Base-by-base conservation (phyloP, 1,284 basidiomycete species). In the Volvariella volvacea region DNA sequence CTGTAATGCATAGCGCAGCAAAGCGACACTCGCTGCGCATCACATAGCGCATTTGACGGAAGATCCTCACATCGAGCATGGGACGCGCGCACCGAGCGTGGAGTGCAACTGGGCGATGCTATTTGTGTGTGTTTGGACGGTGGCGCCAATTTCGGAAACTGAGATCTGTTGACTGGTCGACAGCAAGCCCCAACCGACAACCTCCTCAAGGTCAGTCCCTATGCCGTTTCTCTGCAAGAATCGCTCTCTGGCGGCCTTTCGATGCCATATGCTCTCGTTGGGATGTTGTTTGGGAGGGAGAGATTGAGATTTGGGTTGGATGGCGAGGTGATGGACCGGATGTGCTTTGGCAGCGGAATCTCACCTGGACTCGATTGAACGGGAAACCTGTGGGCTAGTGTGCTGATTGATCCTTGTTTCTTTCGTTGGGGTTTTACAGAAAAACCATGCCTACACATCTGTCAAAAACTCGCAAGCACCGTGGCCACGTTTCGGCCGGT, bases 401-500 rank as follows among this genome's bases (percentile, higher is more conserved):
- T 45, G 46, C 49, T 53, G 34, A 52, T 46, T 50, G 43, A 44
- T 41, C 2, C 19, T 41, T 44, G 44, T 50, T 48, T 44, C 34
- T 7, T 15, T 36, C 14, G 15, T 15, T n/a, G n/a, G 10, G 12
- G 3, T 53, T 52, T 38, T 47, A 46, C 46, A 47, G 48, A 70
- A 66, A 69, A 74, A 73, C 74, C 73, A 97, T 96, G 93, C 93
- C 93, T 67, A 92, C 93, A 67, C 91, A 79, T 67, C 78, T 93
- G 73, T 80, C 84, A 63, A 96, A 96, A 73, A 97, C 92, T 70
- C 88, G 95, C 74, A 98, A 98, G 78, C 93, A 95, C 76, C 83
- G 93, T 64, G 93, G 93, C 62, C 92, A 99, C 78, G 95, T 99
- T 62, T 98, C 94, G 57, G 93, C 93, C 64, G 93, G 93, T 76